Evolutionary conservation across 83 land plant genomes (phyloP), one percentile per base, ranked within the genome.

Genomic region (Picea abies): DNA sequence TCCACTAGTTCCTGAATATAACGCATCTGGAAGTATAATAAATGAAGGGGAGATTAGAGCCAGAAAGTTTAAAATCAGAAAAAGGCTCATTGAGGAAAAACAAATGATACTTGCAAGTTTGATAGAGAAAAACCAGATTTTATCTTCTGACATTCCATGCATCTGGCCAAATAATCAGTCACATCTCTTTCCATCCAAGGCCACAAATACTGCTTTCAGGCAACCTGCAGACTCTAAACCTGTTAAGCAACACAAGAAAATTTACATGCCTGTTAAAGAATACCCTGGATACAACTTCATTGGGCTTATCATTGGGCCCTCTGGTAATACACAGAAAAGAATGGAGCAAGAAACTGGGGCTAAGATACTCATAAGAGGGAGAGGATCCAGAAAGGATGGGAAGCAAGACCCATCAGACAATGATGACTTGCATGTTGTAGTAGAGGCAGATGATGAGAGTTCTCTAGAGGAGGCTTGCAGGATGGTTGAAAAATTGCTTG

Each of bases 321-420:
- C 92, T 17, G 95, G 96, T 3, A 94, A 94, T 81, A 94, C 95
- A 1, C 95, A 92, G 89, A 92, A 89, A 84, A 85, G 95, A 67
- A 92, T 92, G 95, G 96, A 94, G 87, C 91, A 76, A 66, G 93
- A 94, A 76, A 94, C 91, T 0, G 95, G 95, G 5, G 95, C 96
- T 10, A 92, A 92, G 82, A 93, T 94, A 80, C 90, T 94, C 14
- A 89, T 94, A 49, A 81, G 96, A 60, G 96, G 95, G 14, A 94
- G 89, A 62, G 96, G 93, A 3, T 94, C 93, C 0, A 83, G 64
- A 11, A 92, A 94, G 87, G 77, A 32, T 1, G 15, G 2, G 15
- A 92, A 89, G 65, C 90, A 84, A 0, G 93, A 94, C 29, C 90
- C 90, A 10, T 71, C 85, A 0, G 95, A 92, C 83, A 91, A 91